Evolutionary conservation across 108 stramenopile species (phyloP).

Genomic region (Nitzschia sp.): DNA sequence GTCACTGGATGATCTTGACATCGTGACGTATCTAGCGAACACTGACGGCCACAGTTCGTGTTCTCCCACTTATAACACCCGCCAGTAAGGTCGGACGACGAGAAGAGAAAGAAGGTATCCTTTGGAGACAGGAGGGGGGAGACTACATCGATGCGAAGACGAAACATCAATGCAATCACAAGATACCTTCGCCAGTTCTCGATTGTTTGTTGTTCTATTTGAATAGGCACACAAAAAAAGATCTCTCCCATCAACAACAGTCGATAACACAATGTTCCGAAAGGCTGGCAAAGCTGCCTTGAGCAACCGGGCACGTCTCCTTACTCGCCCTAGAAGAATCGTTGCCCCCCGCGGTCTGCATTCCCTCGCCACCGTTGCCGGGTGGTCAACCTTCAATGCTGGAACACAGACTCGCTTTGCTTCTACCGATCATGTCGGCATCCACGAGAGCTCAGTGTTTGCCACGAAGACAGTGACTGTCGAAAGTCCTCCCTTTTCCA

Average conservation of each 20-base stretch:
- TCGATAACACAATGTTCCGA: slow-evolving; percentile 2
- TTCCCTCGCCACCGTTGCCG: slow-evolving; percentile 16
- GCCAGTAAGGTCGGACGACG: no score
- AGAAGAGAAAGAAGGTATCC: no score
- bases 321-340: not conserved
- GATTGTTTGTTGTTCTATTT: not conserved
- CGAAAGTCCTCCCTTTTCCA: slow-evolving; percentile 60
- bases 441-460: not conserved
- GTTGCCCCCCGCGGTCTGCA: not conserved
- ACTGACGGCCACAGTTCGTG: no score
- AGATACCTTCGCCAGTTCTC: no score
- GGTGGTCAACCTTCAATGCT: slow-evolving; percentile 6
- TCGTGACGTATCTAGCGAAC: no score
- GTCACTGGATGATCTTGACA: no score
- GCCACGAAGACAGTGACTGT: slow-evolving; percentile 35
- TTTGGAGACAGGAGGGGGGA: no score
- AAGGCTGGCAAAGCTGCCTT: not conserved
- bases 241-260: no score
- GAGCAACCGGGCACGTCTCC: not conserved
- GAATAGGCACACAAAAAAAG: not conserved
- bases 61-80: no score
- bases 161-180: not conserved
- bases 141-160: not conserved
- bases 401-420: slow-evolving; percentile 1
- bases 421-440: slow-evolving; percentile 15